Conservation (phyloP, 2,329 filamentous ascomycete species). For the Gaeumannomyces tritici region DNA sequence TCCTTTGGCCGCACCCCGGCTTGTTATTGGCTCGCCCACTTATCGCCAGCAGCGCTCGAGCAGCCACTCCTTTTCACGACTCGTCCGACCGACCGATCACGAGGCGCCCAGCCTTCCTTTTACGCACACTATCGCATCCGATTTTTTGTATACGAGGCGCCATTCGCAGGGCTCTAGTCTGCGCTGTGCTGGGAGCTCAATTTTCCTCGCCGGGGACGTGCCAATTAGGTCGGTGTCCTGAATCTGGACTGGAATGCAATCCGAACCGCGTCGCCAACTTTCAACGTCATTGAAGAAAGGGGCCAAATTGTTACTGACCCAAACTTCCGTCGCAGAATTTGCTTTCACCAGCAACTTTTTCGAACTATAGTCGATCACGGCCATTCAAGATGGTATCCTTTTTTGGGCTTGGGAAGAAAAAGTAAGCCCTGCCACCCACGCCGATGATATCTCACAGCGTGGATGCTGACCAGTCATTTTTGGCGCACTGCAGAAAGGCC, state of each 20-base stretch:
- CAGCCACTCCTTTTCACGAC: neutral
- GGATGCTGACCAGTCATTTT: neutral
- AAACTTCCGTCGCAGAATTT: neutral
- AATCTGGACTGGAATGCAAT: neutral
- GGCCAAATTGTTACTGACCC: neutral
- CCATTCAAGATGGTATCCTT: slow-evolving; percentile 43
- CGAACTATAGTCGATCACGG: neutral
- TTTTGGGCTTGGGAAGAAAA: slow-evolving; percentile 50
- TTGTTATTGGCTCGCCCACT: neutral
- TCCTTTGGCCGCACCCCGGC: neutral
- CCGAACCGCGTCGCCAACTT: neutral
- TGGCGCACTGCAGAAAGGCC: slow-evolving; percentile 2
- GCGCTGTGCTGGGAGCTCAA: neutral
- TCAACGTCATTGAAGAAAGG: neutral
- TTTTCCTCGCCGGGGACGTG: neutral
- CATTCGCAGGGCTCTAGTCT: neutral
- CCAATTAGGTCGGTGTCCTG: neutral
- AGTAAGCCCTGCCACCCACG: slow-evolving; percentile 27
- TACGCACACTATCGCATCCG: slow-evolving; percentile 4
- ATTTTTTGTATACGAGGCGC: neutral
- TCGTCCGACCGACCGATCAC: neutral
- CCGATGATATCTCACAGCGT: neutral
- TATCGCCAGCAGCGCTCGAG: neutral
- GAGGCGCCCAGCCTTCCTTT: neutral
- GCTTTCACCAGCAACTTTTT: neutral